Evolutionary conservation across 1,139 yeast genomes (phyloP), one percentile per base, ranked within the genome.

Genomic region (Meyerozyma athensensis): DNA sequence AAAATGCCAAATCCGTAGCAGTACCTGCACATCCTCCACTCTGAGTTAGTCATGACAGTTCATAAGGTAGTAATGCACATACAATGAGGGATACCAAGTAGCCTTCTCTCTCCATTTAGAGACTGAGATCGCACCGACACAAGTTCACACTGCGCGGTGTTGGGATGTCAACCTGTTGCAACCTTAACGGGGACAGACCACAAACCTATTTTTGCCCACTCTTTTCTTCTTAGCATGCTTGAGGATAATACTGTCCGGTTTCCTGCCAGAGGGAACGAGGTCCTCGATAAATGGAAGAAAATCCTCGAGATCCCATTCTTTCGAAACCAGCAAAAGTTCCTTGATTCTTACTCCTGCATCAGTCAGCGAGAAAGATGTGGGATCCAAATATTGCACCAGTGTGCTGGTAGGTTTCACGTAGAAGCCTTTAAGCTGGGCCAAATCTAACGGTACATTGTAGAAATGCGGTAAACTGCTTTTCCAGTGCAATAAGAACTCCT

Each of bases 11-110:
- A 62, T 92, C 99, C 1, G 97, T 90, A 5, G 95, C 81, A 3
- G 96, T 90, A 9, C 98, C 98, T 2, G 98, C 97, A 47, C 95
- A 81, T 13, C 87, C 98, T 33, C 99, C 98, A 54, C 94, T 80
- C 79, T 80, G 26, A 26, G 14, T 32, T 32, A 23, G 23, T 23
- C 7, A 10, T 19, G 20, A 16, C 9, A 12, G 5, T 10, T 9
- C 7, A 13, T 14, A 28, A 17, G 7, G 10, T 5, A 12, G 32
- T 17, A 6, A n/a, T 32, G 12, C 7, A 46, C 51, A 28, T 46
- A 47, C 51, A 17, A 47, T 40, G 22, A 47, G 41, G 33, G 51
- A 47, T 17, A 44, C 35, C 33, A 45, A 17, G 35, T 46, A 46
- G 21, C 46, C 16, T 6, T 36, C 33, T 34, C 41, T 44, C 24